phyloP scores from a whole-genome alignment of 2,329 filamentous ascomycete species.

The Boeremia exigua region DNA sequence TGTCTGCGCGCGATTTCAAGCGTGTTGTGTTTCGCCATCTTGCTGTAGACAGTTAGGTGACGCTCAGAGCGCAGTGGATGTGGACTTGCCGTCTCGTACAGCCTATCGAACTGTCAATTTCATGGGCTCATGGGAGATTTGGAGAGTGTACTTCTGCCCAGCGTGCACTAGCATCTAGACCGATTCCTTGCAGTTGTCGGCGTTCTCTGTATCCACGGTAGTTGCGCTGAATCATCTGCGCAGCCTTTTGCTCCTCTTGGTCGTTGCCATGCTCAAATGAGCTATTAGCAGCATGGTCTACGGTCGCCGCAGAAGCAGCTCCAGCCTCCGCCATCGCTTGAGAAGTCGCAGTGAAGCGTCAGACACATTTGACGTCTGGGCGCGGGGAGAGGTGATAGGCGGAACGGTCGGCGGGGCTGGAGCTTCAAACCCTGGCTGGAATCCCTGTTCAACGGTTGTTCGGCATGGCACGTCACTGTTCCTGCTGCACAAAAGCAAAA shows the following conservation, averaged over 20 bases:
- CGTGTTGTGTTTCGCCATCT: slow-evolving; percentile 60
- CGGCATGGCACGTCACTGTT: slow-evolving; percentile 12
- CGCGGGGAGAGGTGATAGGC: slow-evolving; percentile 11
- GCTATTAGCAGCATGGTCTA: background rate
- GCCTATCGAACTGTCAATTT: slow-evolving; percentile 45
- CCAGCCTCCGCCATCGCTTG: slow-evolving; percentile 7
- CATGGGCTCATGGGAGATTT: background rate
- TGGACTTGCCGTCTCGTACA: slow-evolving; percentile 55
- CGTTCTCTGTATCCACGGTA: slow-evolving; percentile 79
- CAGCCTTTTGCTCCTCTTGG: slow-evolving; percentile 38
- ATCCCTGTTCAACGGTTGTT: slow-evolving; percentile 16
- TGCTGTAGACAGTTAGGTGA: slow-evolving; percentile 50
- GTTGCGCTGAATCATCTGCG: slow-evolving; percentile 59
- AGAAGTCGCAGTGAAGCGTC: slow-evolving; percentile 3
- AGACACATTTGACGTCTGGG: slow-evolving; percentile 9
- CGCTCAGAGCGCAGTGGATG: slow-evolving; percentile 13
- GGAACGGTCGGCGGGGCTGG: slow-evolving; percentile 18
- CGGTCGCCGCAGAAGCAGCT: background rate
- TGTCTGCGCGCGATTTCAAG: slow-evolving; percentile 51
- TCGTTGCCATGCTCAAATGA: background rate
- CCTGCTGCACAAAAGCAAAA: background rate
- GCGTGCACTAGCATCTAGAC: slow-evolving; percentile 71
- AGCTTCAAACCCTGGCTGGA: slow-evolving; percentile 13
- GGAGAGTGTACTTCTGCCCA: slow-evolving; percentile 67
- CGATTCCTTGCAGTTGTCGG: slow-evolving; percentile 72